Conservation (phyloP, 164 flowering plant species). For the Annona cherimola region DNA sequence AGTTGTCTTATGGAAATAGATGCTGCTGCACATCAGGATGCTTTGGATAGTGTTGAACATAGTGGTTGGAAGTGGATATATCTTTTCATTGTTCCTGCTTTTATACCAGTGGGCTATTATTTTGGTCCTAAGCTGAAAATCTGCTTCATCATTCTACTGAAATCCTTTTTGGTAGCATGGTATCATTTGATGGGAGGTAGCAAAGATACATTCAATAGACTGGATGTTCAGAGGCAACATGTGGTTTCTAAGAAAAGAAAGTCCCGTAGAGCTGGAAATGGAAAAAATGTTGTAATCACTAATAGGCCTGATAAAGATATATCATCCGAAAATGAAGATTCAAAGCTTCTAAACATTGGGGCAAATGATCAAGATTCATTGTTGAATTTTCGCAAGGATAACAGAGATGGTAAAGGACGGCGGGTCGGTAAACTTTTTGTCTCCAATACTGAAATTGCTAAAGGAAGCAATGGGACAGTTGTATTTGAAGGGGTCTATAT, state of each 20-base stretch:
- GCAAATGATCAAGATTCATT: slow-evolving; percentile 16
- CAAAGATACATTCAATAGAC: slow-evolving; percentile 12
- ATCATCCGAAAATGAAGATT: slow-evolving; percentile 15
- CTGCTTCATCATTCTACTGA: neutral
- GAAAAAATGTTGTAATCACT: slow-evolving; percentile 18
- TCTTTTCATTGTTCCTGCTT: neutral
- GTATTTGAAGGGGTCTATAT: slow-evolving; percentile 63
- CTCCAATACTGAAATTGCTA: slow-evolving; percentile 67
- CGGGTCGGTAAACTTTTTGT: slow-evolving; percentile 61
- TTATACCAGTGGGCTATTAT: neutral
- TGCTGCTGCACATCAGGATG: slow-evolving; percentile 3
- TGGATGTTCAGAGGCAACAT: slow-evolving; percentile 15
- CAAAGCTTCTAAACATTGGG: slow-evolving; percentile 8
- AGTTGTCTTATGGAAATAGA: slow-evolving; percentile 7
- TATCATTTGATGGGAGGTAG: slow-evolving; percentile 4
- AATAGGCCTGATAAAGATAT: slow-evolving; percentile 15
- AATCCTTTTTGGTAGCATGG: neutral
- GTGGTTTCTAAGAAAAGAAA: slow-evolving; percentile 43
- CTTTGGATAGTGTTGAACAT: neutral
- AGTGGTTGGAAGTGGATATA: neutral
- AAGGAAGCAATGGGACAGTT: slow-evolving; percentile 92
- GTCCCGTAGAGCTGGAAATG: slow-evolving; percentile 30
- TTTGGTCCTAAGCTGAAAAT: neutral
- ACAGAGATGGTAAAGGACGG: slow-evolving; percentile 38
- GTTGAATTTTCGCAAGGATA: slow-evolving; percentile 15